Evolutionary conservation across 768 basidiomycete species (phyloP), one percentile per base, ranked within the genome.

Genomic region (Psilocybe sp.): DNA sequence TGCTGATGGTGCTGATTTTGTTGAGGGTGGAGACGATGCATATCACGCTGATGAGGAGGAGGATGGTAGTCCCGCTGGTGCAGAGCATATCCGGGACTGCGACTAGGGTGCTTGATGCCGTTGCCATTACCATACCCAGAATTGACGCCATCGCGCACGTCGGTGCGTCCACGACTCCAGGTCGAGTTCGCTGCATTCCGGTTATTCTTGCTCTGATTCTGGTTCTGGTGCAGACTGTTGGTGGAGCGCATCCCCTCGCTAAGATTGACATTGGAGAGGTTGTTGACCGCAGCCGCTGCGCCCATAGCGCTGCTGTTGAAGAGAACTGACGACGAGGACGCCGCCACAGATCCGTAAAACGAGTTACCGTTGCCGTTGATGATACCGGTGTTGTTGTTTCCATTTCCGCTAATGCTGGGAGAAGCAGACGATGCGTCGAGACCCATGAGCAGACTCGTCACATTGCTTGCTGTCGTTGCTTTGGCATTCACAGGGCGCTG

Each of bases 401-500:
- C 23, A 28, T 28, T 28, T 28, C 23, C 23, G 23, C 23, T 28
- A 28, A 4, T 3, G 23, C 23, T 7, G 23, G 7, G 23, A 44
- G 66, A 54, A 39, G 64, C 60, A 36, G 73, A 46, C 6, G 77
- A 72, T 10, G 81, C 75, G 53, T 78, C 79, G 38, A 86, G 67
- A 16, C 84, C 79, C 86, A 85, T 89, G 61, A 89, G 82, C 59
- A 90, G 69, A 59, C 70, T 84, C 11, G 84, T 78, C 46, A 94
- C 86, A 60, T 91, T 91, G 62, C 79, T 86, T 28, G 85, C 92
- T 5, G 87, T 91, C 8, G 81, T 78, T 16, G 83, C 82, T 72
- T 77, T 81, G 44, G 71, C 54, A 44, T 64, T 63, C 44, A 67
- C 47, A 10, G 56, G 63, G 16, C 63, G 54, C 8, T 59, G 53